Base-by-base conservation (phyloP, 2,329 filamentous ascomycete genomes). In the Thelonectria discophora region DNA sequence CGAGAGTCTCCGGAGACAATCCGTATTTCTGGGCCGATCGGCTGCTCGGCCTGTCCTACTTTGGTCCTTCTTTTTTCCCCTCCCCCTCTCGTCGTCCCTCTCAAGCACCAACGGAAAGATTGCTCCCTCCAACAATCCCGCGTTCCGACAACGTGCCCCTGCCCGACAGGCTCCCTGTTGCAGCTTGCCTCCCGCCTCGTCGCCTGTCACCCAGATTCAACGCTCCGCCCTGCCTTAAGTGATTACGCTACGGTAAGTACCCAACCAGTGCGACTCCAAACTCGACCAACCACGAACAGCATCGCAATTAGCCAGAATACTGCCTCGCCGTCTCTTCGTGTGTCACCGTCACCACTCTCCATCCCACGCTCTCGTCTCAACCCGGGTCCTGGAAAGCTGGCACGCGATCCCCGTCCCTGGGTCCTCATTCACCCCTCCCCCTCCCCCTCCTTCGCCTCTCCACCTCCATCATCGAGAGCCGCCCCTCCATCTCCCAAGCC, bases 341-440 rank as follows among this genome's bases (percentile, higher is more conserved):
- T 57, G 55, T 39, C 55, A 50, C 47, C 40, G 24, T 57, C 24
- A 40, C 37, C n/a, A 49, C 58, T 13, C 48, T 30, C 34, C 58
- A 61, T 56, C 58, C 58, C 58, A 53, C 58, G 53, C 48, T 13
- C 24, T 43, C 47, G 24, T n/a, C 42, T 52, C 46, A 42, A 50
- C 48, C 48, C 48, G n/a, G 48, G 18, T 48, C 15, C 53, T 53
- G 53, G 53, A 55, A 55, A 55, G 58, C 58, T 69, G 69, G 67
- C 69, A 71, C 69, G 69, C 69, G 69, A 71, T 71, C 68, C 58
- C 60, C 54, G 63, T 65, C 64, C 64, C 53, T 62, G 15, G 34
- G 15, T 37, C 54, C 58, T 67, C 62, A 54, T 55, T 40, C 51
- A 59, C 51, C 55, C 45, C 57, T 64, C 56, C 62, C 55, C 45